Base-by-base conservation (phyloP, 2,329 filamentous ascomycete genomes). In the Colletotrichum liaoningense region DNA sequence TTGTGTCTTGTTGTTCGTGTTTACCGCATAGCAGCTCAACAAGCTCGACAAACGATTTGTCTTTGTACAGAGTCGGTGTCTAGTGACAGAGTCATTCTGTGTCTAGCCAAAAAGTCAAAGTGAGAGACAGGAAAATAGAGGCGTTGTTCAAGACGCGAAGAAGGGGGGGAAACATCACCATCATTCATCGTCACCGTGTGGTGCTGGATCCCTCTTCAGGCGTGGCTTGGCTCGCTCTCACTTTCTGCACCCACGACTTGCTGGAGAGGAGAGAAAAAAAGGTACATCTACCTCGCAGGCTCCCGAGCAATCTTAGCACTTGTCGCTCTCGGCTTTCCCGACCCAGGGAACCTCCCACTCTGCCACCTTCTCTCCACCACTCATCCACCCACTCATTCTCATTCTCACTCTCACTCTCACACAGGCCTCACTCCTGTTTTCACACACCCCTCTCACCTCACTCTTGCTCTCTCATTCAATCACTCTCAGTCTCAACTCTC, bases 301-400 rank as follows among this genome's bases (percentile, higher is more conserved):
- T 5, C 26, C 5, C 49, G 60, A 26, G 42, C 28, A 46, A 63
- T 49, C 28, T 52, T 33, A 49, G 60, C 42, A 14, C 12, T 56
- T 56, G n/a, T 72, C 69, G 69, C 63, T 68, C 26, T 69, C 69
- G 69, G 69, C 59, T 59, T 69, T 64, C 58, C 70, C 70, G 66
- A 72, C 69, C 64, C 56, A 55, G 59, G 59, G 26, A 63, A 63
- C 59, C 59, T 49, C 38, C 28, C 26, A 14, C 22, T 28, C 38
- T 62, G 14, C 38, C 38, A 58, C 33, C 12, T 8, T 30, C 24
- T 28, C 35, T 59, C 26, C 55, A 52, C 28, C 42, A n/a, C 22
- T 16, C 42, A 52, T 30, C 14, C 64, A 46, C 38, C 19, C 35
- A 26, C 14, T 9, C 54, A 35, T 0, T 35, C 33, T 54, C 54